Base-by-base conservation (phyloP, 495 filamentous ascomycete genomes). In the Cetradonia linearis region DNA sequence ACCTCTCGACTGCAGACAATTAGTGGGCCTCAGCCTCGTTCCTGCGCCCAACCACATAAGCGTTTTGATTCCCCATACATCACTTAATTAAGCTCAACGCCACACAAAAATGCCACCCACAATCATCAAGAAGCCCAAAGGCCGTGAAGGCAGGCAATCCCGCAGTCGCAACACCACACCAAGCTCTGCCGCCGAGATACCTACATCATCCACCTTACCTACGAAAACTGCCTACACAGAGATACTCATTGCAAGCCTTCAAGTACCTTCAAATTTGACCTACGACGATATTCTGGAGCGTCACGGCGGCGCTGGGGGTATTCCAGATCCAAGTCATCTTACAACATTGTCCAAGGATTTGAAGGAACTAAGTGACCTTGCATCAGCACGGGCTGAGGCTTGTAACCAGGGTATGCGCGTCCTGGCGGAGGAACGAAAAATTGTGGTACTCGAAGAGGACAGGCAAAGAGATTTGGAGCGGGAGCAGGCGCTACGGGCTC, bases 151-250 rank as follows among this genome's bases (percentile, higher is more conserved):
- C 52, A 84, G 88, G 59, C 84, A 82, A 62, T 88, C 88, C 66
- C 84, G 85, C 58, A 92, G 88, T 68, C 86, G 89, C 66, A 92
- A 93, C 71, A 91, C 88, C 13, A 95, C 89, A 4, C 89, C 89
- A 40, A 85, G 76, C 62, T 86, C 86, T 42, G 72, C 68, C 23
- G 70, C 76, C 62, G 81, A 77, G 63, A 75, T 77, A 44, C 72
- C 79, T 28, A 68, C 73, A 55, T 75, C 69, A 48, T 68, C 71
- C 10, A 71, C 80, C 56, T 74, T 76, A 14, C 76, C 80, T 27
- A 70, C 79, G 56, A 77, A 84, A 27, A 73, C 77, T 34, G 78
- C 70, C 60, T 79, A 79, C 60, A 69, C 83, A 63, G 81, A 86
- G 54, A 85, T 83, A 61, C 80, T 84, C 62, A 78, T 82, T 30